These are phyloP conservation scores for Phlebiopsis flavidoalba DNA, from an alignment of 768 basidiomycete genomes.

Conservation along the genomic window DNA sequence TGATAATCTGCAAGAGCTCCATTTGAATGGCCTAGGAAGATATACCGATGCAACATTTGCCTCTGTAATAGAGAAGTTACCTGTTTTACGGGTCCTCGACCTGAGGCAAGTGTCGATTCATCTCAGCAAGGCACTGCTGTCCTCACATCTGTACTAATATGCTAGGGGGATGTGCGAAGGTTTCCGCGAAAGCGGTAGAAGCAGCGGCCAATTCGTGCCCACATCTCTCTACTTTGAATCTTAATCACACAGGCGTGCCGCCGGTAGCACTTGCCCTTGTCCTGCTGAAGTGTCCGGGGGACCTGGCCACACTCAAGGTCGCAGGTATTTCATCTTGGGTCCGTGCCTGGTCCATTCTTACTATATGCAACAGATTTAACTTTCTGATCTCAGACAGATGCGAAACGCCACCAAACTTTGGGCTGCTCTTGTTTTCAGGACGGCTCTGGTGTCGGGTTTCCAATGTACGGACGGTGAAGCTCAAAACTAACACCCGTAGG, in stretches of 20 bases:
- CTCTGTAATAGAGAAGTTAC: constrained; percentile 39
- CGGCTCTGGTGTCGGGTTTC: constrained; percentile 25
- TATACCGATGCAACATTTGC: constrained; percentile 48
- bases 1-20: constrained; percentile 38
- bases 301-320: constrained; percentile 53
- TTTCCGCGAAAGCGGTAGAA: constrained; percentile 42
- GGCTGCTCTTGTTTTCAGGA: constrained; percentile 12
- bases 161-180: constrained; percentile 57
- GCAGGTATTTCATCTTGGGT: constrained; percentile 63
- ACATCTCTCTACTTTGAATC: constrained; percentile 43
- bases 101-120: constrained; percentile 42
- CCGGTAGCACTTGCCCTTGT: constrained; percentile 43
- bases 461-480: constrained; percentile 49
- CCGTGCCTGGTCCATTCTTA: constrained; percentile 14
- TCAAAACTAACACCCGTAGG: constrained; percentile 50
- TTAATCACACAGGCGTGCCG: constrained; percentile 55
- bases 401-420: constrained; percentile 45
- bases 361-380: neutral
- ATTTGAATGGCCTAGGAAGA: constrained; percentile 49
- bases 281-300: constrained; percentile 32
- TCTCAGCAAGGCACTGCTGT: neutral
- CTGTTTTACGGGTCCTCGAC: constrained; percentile 40
- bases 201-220: constrained; percentile 39
- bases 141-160: neutral
- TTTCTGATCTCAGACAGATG: constrained; percentile 43